phyloP scores from a whole-genome alignment of 2,329 filamentous ascomycete genomes.

The Trichoderma sp. region DNA sequence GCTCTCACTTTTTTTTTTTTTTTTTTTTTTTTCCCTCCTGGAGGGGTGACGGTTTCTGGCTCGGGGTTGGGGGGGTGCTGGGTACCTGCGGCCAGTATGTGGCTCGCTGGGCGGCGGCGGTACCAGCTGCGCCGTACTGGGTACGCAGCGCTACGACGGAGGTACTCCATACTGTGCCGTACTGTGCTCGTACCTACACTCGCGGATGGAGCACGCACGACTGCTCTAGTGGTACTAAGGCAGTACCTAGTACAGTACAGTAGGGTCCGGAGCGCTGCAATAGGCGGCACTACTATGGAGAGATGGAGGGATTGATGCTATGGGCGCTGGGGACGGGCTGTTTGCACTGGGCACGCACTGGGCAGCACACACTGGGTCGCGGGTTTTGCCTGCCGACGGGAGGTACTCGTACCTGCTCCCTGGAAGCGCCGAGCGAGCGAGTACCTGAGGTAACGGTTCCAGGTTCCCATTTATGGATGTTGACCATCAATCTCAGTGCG shows the following conservation, averaged over 20 bases:
- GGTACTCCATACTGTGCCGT: background rate
- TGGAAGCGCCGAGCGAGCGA: background rate
- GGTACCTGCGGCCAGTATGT: background rate
- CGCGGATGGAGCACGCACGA: background rate
- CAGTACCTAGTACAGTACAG: background rate
- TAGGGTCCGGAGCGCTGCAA: background rate
- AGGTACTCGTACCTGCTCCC: constrained; percentile 17
- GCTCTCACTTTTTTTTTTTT: constrained; percentile 1
- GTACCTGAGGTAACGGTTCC: constrained; percentile 6
- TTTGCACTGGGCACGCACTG: constrained; percentile 15
- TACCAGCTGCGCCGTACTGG: constrained; percentile 1
- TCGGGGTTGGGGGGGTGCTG: constrained; percentile 11
- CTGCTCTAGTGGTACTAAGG: background rate
- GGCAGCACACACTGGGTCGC: constrained; percentile 16
- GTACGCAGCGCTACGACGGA: background rate
- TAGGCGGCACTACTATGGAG: constrained; percentile 6
- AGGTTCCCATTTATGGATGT: too few species aligned
- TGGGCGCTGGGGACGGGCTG: constrained; percentile 6
- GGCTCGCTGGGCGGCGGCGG: background rate
- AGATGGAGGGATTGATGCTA: too few species aligned
- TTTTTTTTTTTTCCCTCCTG: background rate
- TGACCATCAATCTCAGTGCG: too few species aligned
- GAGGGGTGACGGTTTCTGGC: constrained; percentile 15
- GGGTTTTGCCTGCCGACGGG: background rate
- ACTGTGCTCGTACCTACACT: background rate